Evolutionary conservation across 75 land plant genomes (phyloP).

Genomic region (Larix kaempferi): DNA sequence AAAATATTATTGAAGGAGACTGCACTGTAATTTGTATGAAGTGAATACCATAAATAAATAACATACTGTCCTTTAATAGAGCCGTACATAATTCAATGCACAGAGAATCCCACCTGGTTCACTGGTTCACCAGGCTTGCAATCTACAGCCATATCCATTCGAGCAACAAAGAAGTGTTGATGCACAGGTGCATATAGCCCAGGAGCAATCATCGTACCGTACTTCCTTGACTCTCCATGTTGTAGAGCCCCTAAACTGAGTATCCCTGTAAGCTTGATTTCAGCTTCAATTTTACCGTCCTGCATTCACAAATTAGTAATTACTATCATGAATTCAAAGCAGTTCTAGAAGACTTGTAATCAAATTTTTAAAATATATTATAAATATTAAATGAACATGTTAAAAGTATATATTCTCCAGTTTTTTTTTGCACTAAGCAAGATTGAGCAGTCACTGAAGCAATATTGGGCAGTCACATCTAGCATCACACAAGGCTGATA

Average conservation of each 20-base stretch:
- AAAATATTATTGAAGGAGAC: background rate
- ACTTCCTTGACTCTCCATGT: constrained; percentile 84
- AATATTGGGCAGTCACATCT: too few species aligned
- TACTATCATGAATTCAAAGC: too few species aligned
- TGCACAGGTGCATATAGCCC: constrained; percentile 98
- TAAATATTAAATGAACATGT: too few species aligned
- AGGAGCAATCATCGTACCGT: constrained; percentile 96
- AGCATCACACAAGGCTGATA: too few species aligned
- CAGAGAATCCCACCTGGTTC: constrained; percentile 74
- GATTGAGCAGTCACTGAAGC: too few species aligned
- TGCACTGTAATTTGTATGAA: background rate
- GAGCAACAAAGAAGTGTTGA: constrained; percentile 99
- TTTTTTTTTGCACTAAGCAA: too few species aligned
- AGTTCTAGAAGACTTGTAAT: too few species aligned
- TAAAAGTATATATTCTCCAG: too few species aligned
- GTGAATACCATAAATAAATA: background rate
- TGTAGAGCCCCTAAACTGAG: constrained; percentile 92
- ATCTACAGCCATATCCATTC: constrained; percentile 98
- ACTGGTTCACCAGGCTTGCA: constrained; percentile 86
- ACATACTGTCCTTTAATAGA: background rate
- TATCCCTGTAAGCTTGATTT: constrained; percentile 96
- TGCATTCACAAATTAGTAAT: constrained; percentile 19
- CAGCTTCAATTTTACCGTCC: constrained; percentile 99
- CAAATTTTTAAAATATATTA: too few species aligned
- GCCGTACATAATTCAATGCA: background rate